Percentiles rank a stretch among this genome's conserved stretches.
phyloP scores from a whole-genome alignment of 495 filamentous ascomycete genomes.

The Platismatia glauca region DNA sequence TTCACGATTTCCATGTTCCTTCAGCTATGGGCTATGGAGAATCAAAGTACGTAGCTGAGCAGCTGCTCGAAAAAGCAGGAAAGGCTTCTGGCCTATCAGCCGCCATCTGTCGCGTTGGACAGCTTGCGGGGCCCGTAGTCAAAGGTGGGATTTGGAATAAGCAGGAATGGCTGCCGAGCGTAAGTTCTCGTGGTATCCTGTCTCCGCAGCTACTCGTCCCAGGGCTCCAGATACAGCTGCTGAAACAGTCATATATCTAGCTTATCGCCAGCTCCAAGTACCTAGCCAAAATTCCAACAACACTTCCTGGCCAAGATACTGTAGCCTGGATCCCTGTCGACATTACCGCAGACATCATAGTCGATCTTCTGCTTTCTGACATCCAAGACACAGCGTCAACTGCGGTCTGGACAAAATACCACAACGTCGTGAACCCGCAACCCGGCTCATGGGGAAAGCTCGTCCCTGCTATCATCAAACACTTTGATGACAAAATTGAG shows the following conservation, averaged over 20 bases:
- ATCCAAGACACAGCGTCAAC: background rate
- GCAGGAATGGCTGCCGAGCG: conserved; percentile 46
- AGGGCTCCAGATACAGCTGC: background rate
- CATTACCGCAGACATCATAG: background rate
- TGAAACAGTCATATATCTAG: conserved; percentile 1
- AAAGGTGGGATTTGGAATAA: conserved; percentile 39
- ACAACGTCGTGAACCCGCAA: conserved; percentile 5
- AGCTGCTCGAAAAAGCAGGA: conserved; percentile 37
- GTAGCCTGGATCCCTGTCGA: conserved; percentile 12
- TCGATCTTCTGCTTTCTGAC: conserved; percentile 5
- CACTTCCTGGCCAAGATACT: background rate
- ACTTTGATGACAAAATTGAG: conserved; percentile 1
- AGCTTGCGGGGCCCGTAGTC: conserved; percentile 44
- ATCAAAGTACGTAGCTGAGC: conserved; percentile 20
- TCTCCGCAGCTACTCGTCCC: background rate
- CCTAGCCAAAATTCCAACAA: background rate
- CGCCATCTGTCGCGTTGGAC: conserved; percentile 46
- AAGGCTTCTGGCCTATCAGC: conserved; percentile 32
- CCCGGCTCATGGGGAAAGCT: conserved; percentile 4
- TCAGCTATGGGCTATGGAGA: conserved; percentile 17
- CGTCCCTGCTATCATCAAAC: background rate
- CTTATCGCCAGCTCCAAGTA: conserved; percentile 32
- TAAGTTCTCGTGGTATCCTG: background rate
- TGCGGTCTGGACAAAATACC: background rate
- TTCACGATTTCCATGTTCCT: conserved; percentile 10